Evolutionary conservation across 176 grass and related monocot species (phyloP), one percentile per base, ranked within the genome.

Genomic region (Aechmea fasciata): DNA sequence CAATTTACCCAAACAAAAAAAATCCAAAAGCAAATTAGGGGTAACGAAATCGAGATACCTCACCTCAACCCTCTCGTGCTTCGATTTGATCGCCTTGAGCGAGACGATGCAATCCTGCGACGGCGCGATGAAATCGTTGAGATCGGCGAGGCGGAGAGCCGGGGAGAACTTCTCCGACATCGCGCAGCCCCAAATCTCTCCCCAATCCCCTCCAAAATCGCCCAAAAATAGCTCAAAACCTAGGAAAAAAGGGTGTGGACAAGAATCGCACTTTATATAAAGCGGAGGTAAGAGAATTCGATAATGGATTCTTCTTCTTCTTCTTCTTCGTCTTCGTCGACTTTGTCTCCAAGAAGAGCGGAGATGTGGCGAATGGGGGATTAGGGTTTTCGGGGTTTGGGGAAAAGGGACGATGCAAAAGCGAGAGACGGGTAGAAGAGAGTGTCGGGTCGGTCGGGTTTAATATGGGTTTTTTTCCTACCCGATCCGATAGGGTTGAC

Each of bases 121-220:
- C 11, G 87, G 94, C n/a, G 87, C 80, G 51, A 99, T 99, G 77
- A 99, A 99, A 81, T 99, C 94, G 75, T 99, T 99, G 77, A 99
- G 89, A 85, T 99, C 89, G 50, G 87, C 88, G n/a, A 88, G 89
- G 78, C 81, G 73, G 68, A 99, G 86, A 80, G 77, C 89, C 77
- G 89, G 84, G 19, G 94, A 99, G 87, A 99, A 99, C 72, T 88
- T 93, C 49, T 90, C 80, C 54, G 89, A 85, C 94, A 93, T 90
- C 69, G 17, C 70, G 10, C 54, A 13, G 22, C 71, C 18, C 57
- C 47, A 51, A 13, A 12, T 7, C 52, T n/a, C 50, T 9, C 3
- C 10, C 9, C n/a, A 41, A 9, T 9, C 49, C 54, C 47, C 68
- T 0, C 3, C 64, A 11, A 17, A 65, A 65, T 76, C 63, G 47